phyloP scores from a whole-genome alignment of 352 stramenopile species.

The Pythium aphanidermatum region DNA sequence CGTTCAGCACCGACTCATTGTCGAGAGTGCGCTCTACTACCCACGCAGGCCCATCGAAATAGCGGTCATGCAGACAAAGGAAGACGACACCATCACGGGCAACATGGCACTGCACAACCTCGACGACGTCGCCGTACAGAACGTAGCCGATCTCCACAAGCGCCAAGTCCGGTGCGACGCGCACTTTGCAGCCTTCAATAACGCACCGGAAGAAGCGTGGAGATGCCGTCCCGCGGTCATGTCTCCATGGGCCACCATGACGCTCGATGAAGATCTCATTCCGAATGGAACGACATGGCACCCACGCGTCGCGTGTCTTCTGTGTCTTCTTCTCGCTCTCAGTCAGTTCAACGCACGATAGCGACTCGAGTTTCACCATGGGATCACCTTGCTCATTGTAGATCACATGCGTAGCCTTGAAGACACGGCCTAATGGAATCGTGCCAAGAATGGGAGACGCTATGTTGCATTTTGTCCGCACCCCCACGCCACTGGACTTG shows the following conservation, averaged over 20 bases:
- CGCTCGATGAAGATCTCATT: constrained; percentile 68
- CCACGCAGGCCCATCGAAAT: constrained; percentile 67
- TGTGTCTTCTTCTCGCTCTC: background rate
- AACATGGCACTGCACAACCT: constrained; percentile 50
- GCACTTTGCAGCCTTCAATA: constrained; percentile 73
- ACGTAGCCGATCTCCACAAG: constrained; percentile 69
- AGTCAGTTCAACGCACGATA: constrained; percentile 22
- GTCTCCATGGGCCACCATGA: constrained; percentile 37
- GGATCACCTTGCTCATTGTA: constrained; percentile 70
- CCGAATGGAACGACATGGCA: constrained; percentile 65
- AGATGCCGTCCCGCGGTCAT: background rate
- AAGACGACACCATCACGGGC: constrained; percentile 52
- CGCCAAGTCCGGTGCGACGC: constrained; percentile 34
- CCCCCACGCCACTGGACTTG: constrained; percentile 55
- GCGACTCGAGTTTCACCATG: constrained; percentile 62
- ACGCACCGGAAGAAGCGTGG: constrained; percentile 54
- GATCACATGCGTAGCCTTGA: constrained; percentile 43
- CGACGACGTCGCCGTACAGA: constrained; percentile 67
- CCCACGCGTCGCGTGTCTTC: constrained; percentile 39
- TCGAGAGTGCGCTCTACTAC: constrained; percentile 70
- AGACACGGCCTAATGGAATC: constrained; percentile 60
- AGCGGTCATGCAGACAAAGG: constrained; percentile 45
- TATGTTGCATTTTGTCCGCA: constrained; percentile 64
- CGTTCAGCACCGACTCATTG: constrained; percentile 70
- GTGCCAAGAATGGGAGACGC: constrained; percentile 54